Base-by-base conservation (phyloP, 1,139 yeast genomes). In the Sugiyamaella paludigena region DNA sequence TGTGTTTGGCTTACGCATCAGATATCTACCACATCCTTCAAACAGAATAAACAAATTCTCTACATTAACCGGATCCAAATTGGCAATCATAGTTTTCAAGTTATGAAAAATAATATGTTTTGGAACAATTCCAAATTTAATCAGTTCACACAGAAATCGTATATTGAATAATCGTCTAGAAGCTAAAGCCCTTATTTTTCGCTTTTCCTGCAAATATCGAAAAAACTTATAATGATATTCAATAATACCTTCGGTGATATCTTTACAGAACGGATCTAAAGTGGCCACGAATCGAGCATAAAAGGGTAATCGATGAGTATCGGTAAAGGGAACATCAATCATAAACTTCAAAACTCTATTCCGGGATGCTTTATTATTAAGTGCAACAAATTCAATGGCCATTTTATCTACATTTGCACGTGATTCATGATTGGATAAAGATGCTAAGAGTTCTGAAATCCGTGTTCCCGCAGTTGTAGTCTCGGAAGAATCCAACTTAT, bases 101-200 rank as follows among this genome's bases (percentile, higher is more conserved):
- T 81, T 84, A 65, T 88, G 92, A 64, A 88, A 85, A 4, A 84
- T 74, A 48, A 84, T 74, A 65, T 80, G 84, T 16, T 74, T 71
- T 0, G 95, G 94, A n/a, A 89, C 73, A 57, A 88, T 65, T 56
- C 79, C 81, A 65, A 89, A 91, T 62, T 87, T 87, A 41, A 84
- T 78, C 69, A 89, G 71, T 61, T 91, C 97, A 45, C 82, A 73
- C 55, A 87, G 83, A 43, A 84, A 84, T 33, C 76, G 72, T 35
- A 86, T 77, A 55, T 78, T 81, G 30, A 70, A 70, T 48, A 76
- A 75, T 28, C 81, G 74, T 54, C 66, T 48, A 9, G 57, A 43
- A 35, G 57, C 53, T 38, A 65, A 48, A 15, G 51, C 53, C 16
- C 44, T 42, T 11, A 55, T 49, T 41, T 52, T 55, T 8, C 57